phyloP scores from a whole-genome alignment of 768 basidiomycete species.

The Tylopilus intermedius region DNA sequence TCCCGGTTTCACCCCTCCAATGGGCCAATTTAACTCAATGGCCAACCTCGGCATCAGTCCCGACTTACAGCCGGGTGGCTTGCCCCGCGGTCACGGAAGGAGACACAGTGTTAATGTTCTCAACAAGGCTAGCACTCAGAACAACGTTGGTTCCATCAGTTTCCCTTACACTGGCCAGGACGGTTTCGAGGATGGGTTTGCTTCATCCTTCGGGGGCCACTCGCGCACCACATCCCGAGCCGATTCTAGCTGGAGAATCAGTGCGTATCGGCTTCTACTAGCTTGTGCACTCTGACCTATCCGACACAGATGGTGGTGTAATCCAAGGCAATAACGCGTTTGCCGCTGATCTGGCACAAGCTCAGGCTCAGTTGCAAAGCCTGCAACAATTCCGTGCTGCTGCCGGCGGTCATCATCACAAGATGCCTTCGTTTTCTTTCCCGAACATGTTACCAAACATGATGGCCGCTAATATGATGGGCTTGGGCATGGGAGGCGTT shows the following conservation, averaged over 20 bases:
- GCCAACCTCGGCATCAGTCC: constrained; percentile 50
- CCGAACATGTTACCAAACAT: constrained; percentile 97
- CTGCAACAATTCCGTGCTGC: constrained; percentile 96
- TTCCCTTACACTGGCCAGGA: constrained; percentile 54
- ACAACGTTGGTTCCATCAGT: constrained; percentile 43
- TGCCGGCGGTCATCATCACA: constrained; percentile 89
- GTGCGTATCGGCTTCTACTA: constrained; percentile 41
- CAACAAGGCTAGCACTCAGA: constrained; percentile 59
- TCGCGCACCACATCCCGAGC: constrained; percentile 70
- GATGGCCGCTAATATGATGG: constrained; percentile 97
- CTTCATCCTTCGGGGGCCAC: constrained; percentile 60
- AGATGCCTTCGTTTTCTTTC: constrained; percentile 97
- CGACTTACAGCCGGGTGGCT: constrained; percentile 58
- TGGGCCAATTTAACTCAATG: constrained; percentile 64
- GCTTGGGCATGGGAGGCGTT: constrained; percentile 73
- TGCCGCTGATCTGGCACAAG: constrained; percentile 86
- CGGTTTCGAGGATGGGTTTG: constrained; percentile 77
- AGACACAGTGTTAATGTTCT: constrained; percentile 90
- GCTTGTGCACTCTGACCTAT: constrained; percentile 8
- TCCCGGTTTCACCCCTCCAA: constrained; percentile 30
- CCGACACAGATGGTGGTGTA: constrained; percentile 63
- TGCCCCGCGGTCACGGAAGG: constrained; percentile 82
- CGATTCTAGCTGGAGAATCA: constrained; percentile 86
- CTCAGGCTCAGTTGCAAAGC: constrained; percentile 93
- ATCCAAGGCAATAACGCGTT: constrained; percentile 58